Percentiles rank a stretch among this genome's conserved stretches.
Evolutionary conservation across 805 yeast species (phyloP).

Genomic region (Candida dendrica): DNA sequence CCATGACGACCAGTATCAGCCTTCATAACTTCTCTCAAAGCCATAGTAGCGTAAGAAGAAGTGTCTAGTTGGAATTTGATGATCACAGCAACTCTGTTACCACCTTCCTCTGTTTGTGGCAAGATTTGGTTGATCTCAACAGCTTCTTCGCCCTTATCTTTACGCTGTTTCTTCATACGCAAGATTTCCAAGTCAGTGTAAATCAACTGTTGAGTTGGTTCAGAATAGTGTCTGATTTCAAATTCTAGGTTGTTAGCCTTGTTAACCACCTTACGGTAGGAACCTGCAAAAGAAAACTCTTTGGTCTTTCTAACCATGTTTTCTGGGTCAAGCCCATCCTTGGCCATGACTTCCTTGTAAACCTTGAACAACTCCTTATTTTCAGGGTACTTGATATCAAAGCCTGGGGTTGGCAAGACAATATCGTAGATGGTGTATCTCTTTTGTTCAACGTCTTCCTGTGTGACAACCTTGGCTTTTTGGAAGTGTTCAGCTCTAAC

Average conservation of each 20-base stretch:
- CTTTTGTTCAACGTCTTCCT: conserved; percentile 56
- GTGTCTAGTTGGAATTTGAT: conserved; percentile 72
- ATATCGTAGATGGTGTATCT: conserved; percentile 70
- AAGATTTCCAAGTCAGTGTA: conserved; percentile 69
- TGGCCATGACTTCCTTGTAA: conserved; percentile 66
- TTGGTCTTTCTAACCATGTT: conserved; percentile 78
- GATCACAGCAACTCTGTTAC: conserved; percentile 57
- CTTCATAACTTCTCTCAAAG: conserved; percentile 83
- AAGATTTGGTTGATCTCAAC: conserved; percentile 19
- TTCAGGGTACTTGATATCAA: conserved; percentile 79
- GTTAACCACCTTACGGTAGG: conserved; percentile 69
- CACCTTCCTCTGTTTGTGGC: conserved; percentile 13
- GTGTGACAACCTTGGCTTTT: conserved; percentile 69
- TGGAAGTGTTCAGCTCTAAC: conserved; percentile 46
- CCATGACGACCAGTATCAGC: conserved; percentile 58
- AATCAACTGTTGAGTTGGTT: conserved; percentile 63
- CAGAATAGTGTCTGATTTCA: conserved; percentile 51
- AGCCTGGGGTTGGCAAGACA: conserved; percentile 96
- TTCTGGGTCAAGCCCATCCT: conserved; percentile 77
- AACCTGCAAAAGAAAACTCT: conserved; percentile 89
- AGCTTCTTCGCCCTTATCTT: conserved; percentile 7
- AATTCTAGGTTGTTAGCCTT: conserved; percentile 61
- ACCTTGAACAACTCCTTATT: conserved; percentile 51
- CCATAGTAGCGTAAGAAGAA: conserved; percentile 97
- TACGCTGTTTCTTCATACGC: conserved; percentile 18